Conservation (phyloP, 345 rosid species). For the Theobroma cacao region DNA sequence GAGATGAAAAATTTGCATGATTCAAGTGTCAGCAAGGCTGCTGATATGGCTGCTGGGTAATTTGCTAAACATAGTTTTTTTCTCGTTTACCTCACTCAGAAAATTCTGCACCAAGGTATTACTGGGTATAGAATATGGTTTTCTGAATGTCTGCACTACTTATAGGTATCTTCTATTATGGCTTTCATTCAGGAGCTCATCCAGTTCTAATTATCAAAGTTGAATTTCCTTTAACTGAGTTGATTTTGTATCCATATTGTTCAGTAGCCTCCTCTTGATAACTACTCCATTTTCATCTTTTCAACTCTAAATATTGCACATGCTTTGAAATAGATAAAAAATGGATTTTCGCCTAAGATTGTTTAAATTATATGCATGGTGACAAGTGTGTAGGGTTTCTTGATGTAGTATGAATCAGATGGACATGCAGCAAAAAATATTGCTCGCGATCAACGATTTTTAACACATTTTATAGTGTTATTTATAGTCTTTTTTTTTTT, state of each 20-base stretch:
- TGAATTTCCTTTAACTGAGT: not conserved
- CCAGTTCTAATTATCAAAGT: conserved; percentile 7
- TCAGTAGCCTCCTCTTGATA: not conserved
- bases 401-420: not conserved
- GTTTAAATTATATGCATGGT: not conserved
- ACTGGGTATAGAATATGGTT: not conserved
- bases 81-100: conserved; percentile 10
- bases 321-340: not conserved
- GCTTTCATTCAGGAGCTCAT: not conserved
- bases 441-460: not conserved
- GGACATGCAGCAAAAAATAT: not conserved
- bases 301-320: not conserved
- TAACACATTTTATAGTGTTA: not conserved
- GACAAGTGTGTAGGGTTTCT: not conserved
- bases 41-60: conserved; percentile 99
- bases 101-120: not conserved
- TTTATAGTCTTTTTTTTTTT: not conserved
- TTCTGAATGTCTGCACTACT: conserved; percentile 6
- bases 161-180: not conserved
- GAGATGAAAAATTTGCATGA: conserved; percentile 80
- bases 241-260: not conserved
- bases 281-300: not conserved
- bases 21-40: conserved; percentile 87
- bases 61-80: not conserved
- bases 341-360: not conserved